phyloP scores from a whole-genome alignment of 2,329 filamentous ascomycete genomes.

The Microsporum ferrugineum region DNA sequence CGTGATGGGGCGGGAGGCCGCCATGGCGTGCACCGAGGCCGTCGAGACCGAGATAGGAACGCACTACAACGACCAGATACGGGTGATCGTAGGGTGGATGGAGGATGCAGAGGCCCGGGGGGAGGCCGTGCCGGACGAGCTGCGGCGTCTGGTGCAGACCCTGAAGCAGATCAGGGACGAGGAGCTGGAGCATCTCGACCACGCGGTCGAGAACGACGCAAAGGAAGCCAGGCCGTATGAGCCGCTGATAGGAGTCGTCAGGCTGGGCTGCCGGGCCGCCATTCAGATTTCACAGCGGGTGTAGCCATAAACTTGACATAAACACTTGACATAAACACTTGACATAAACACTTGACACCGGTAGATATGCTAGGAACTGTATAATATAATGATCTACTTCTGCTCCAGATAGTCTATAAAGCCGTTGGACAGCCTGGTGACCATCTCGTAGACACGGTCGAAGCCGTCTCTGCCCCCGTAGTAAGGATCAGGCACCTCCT shows the following conservation, averaged over 20 bases:
- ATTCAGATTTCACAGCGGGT: slow-evolving; percentile 66
- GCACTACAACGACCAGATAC: slow-evolving; percentile 90
- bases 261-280: slow-evolving; percentile 78
- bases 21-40: slow-evolving; percentile 97
- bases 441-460: slow-evolving; percentile 75
- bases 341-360: too few relatives aligned
- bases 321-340: background rate
- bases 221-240: slow-evolving; percentile 85
- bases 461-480: slow-evolving; percentile 80
- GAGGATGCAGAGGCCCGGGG: slow-evolving; percentile 62
- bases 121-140: slow-evolving; percentile 68
- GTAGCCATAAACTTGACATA: slow-evolving; percentile 14
- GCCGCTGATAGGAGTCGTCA: slow-evolving; percentile 73
- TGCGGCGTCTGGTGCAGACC: slow-evolving; percentile 59
- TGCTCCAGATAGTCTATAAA: slow-evolving; percentile 53
- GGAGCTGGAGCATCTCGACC: slow-evolving; percentile 91
- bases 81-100: slow-evolving; percentile 69
- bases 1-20: slow-evolving; percentile 77
- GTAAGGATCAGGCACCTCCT: slow-evolving; percentile 80
- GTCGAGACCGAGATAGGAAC: slow-evolving; percentile 96
- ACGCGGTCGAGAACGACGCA: slow-evolving; percentile 86
- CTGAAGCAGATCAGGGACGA: slow-evolving; percentile 82
- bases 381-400: slow-evolving; percentile 7
- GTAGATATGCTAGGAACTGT: background rate
- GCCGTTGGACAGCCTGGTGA: slow-evolving; percentile 60